phyloP scores from a whole-genome alignment of 2,329 filamentous ascomycete genomes.

The Didymella segeticola region DNA sequence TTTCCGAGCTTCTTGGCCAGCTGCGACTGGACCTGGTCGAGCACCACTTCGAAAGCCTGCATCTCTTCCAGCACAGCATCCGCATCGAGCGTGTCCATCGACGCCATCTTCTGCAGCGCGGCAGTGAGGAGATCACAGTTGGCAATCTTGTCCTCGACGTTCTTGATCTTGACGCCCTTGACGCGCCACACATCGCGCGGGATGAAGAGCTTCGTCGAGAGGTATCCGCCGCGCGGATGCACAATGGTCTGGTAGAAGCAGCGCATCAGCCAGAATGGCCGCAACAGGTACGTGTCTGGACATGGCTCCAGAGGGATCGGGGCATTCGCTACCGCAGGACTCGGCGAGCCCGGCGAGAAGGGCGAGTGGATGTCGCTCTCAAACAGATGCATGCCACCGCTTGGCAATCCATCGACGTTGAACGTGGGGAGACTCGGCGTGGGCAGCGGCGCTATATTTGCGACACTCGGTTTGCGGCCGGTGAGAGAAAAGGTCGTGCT shows the following conservation, averaged over 20 bases:
- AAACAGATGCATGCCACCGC: constrained; percentile 79
- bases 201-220: constrained; percentile 90
- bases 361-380: constrained; percentile 80
- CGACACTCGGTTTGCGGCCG: constrained; percentile 56
- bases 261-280: constrained; percentile 97
- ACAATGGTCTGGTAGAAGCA: constrained; percentile 90
- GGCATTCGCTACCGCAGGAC: constrained; percentile 66
- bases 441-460: constrained; percentile 69
- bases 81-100: constrained; percentile 87
- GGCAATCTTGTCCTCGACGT: constrained; percentile 89
- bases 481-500: constrained; percentile 69
- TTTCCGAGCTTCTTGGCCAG: constrained; percentile 86
- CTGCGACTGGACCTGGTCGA: constrained; percentile 82
- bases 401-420: constrained; percentile 62
- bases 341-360: constrained; percentile 69
- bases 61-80: constrained; percentile 94
- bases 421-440: constrained; percentile 72
- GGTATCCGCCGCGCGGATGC: constrained; percentile 88
- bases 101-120: constrained; percentile 80
- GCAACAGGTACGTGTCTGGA: constrained; percentile 84
- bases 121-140: constrained; percentile 92
- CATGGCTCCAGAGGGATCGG: constrained; percentile 88
- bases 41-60: constrained; percentile 82
- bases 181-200: constrained; percentile 93
- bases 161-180: constrained; percentile 90